A percentile compares a stretch with the other conserved stretches of the same genome.
Conservation (phyloP, 225 moss, liverwort and hornwort genomes). For the Bryoerythrophyllum caledonicum region DNA sequence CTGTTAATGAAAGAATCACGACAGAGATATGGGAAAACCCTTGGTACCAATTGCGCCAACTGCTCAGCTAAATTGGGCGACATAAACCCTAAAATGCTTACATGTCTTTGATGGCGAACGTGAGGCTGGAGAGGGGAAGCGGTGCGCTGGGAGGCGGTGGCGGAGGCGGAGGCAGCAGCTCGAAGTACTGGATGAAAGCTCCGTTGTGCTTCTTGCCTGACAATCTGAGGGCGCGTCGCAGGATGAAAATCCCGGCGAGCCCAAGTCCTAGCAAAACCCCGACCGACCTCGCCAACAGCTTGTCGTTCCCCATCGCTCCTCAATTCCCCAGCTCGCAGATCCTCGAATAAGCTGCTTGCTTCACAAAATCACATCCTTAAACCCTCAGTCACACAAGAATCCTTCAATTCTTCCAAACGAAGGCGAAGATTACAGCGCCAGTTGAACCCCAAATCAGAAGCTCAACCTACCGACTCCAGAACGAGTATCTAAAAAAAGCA, state of each 20-base stretch:
- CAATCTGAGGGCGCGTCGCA: conserved; percentile 61
- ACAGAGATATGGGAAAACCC: not conserved
- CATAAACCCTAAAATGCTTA: conserved; percentile 28
- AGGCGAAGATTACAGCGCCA: not conserved
- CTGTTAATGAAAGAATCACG: not conserved
- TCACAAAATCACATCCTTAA: conserved; percentile 18
- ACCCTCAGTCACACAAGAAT: not conserved
- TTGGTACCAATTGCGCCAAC: not conserved
- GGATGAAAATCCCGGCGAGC: conserved; percentile 78
- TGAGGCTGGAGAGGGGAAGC: conserved; percentile 74
- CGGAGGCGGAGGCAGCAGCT: conserved; percentile 83
- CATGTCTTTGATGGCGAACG: conserved; percentile 94
- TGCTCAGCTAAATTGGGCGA: not conserved
- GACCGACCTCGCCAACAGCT: conserved; percentile 63
- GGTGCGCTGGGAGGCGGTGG: conserved; percentile 94
- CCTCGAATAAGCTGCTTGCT: not conserved
- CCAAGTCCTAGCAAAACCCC: conserved; percentile 82
- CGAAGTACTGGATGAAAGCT: conserved; percentile 84
- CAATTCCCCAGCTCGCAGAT: conserved; percentile 1
- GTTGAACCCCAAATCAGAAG: not conserved
- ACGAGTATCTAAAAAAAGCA: conserved; percentile 11
- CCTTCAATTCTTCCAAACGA: not conserved
- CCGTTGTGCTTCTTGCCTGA: conserved; percentile 61
- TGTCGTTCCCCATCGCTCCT: conserved; percentile 46
- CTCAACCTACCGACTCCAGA: conserved; percentile 4